These are phyloP conservation scores for Podaxis pistillaris DNA, from an alignment of 768 basidiomycete species.

Conservation along the genomic window DNA sequence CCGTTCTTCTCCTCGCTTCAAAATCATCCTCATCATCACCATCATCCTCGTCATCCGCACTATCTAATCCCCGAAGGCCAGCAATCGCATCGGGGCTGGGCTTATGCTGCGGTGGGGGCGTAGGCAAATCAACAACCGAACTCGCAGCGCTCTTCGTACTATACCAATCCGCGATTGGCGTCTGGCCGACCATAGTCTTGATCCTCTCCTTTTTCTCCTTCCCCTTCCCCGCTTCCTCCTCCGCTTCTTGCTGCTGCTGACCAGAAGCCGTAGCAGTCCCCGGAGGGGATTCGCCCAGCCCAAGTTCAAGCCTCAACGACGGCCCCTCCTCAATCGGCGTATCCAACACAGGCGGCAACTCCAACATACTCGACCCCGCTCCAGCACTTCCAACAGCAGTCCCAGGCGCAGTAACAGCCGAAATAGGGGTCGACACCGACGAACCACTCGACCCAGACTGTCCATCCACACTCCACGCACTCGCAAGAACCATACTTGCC, in stretches of 20 bases:
- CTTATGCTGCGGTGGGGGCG: neutral
- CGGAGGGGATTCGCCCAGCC: constrained; percentile 32
- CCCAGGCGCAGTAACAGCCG: constrained; percentile 61
- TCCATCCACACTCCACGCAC: constrained; percentile 21
- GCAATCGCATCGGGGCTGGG: neutral
- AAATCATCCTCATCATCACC: constrained; percentile 9
- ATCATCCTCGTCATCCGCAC: neutral
- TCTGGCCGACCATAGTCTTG: constrained; percentile 23
- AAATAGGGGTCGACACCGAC: constrained; percentile 47
- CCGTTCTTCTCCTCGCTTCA: constrained; percentile 3
- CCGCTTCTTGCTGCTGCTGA: neutral
- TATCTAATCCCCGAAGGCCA: neutral
- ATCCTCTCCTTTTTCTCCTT: constrained; percentile 18
- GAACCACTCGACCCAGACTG: constrained; percentile 41
- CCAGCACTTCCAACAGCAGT: constrained; percentile 15
- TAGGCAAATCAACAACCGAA: constrained; percentile 20
- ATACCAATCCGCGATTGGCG: constrained; percentile 38
- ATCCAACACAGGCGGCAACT: constrained; percentile 56
- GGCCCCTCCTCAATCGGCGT: constrained; percentile 57
- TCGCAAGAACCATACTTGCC: constrained; percentile 12
- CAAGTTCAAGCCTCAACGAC: constrained; percentile 40
- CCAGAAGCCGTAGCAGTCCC: constrained; percentile 18
- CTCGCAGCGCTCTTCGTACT: constrained; percentile 23
- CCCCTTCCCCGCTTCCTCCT: neutral
- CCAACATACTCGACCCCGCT: constrained; percentile 23